Evolutionary conservation across 352 stramenopile genomes (phyloP).

Genomic region (Phytophthora pseudosyringae): DNA sequence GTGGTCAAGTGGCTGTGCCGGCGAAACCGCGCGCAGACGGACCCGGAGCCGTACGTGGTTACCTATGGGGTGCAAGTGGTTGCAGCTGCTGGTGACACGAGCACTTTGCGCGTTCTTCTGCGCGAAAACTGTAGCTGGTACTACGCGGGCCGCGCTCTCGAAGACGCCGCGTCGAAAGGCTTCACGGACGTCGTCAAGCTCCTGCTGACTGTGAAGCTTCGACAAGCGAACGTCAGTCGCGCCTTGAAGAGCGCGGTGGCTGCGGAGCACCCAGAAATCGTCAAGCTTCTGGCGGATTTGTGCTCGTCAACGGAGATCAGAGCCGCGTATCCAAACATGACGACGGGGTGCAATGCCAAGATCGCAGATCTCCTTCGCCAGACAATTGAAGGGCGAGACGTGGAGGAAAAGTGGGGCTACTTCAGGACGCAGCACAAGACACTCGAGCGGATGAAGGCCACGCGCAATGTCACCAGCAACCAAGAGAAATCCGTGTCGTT

Average conservation of each 20-base stretch:
- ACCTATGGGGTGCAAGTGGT: constrained; percentile 27
- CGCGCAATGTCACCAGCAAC: not conserved
- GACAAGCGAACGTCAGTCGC: constrained; percentile 24
- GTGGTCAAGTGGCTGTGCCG: constrained; percentile 32
- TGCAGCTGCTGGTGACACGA: constrained; percentile 13
- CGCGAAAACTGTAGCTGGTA: constrained; percentile 31
- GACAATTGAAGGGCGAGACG: constrained; percentile 16
- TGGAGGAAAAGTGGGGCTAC: constrained; percentile 33
- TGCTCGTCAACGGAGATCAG: constrained; percentile 22
- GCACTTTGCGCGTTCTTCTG: constrained; percentile 17
- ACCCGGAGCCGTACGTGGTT: constrained; percentile 16
- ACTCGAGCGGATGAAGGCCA: constrained; percentile 22
- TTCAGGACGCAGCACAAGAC: constrained; percentile 26
- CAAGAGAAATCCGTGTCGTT: constrained; percentile 24
- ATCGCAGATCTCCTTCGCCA: constrained; percentile 21
- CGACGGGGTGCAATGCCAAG: not conserved
- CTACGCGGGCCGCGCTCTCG: constrained; percentile 18
- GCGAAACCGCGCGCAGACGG: constrained; percentile 5
- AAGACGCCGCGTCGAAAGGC: constrained; percentile 23
- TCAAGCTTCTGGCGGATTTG: constrained; percentile 20
- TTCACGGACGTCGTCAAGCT: constrained; percentile 19
- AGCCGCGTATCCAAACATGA: constrained; percentile 7
- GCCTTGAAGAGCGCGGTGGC: constrained; percentile 22
- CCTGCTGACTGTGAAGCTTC: constrained; percentile 21
- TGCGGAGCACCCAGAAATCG: constrained; percentile 9